A percentile compares a stretch with the other conserved stretches of the same genome.
These are phyloP conservation scores for Ilex paraguariensis DNA, from an alignment of 305 asterid genomes.

Conservation along the genomic window DNA sequence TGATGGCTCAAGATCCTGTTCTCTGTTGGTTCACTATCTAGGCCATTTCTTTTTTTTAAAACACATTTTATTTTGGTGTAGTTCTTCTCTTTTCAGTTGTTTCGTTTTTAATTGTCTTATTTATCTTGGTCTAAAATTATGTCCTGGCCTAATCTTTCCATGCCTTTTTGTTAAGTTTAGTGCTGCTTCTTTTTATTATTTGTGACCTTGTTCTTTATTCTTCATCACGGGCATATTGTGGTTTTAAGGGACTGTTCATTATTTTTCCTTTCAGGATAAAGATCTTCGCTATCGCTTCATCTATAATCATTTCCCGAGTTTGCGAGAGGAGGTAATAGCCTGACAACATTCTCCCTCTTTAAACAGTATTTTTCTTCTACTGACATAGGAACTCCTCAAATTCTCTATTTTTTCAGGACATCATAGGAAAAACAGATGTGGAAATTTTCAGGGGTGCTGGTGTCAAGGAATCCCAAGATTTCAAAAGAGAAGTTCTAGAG, in stretches of 20 bases:
- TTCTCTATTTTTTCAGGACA: conserved; percentile 53
- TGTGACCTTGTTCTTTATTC: neutral
- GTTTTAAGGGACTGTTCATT: neutral
- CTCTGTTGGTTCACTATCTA: too few species aligned
- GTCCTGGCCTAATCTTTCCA: too few species aligned
- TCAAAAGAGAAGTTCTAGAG: conserved; percentile 77
- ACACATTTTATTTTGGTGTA: too few species aligned
- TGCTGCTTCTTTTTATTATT: too few species aligned
- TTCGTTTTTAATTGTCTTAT: too few species aligned
- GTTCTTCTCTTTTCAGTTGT: too few species aligned
- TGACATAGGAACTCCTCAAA: conserved; percentile 4
- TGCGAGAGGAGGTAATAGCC: conserved; percentile 67
- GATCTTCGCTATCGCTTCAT: conserved; percentile 88
- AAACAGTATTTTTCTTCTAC: neutral
- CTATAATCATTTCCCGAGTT: conserved; percentile 87
- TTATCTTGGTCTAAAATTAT: too few species aligned
- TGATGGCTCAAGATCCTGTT: too few species aligned
- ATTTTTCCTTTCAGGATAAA: conserved; percentile 48
- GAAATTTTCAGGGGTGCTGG: conserved; percentile 82
- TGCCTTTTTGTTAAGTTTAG: too few species aligned
- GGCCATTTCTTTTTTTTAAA: too few species aligned
- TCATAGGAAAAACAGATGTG: conserved; percentile 85
- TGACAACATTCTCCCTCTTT: conserved; percentile 5
- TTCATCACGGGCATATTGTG: conserved; percentile 1
- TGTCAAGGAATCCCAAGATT: conserved; percentile 94